Evolutionary conservation across 345 rosid genomes (phyloP), one percentile per base, ranked within the genome.

Genomic region (Isatis tinctoria): DNA sequence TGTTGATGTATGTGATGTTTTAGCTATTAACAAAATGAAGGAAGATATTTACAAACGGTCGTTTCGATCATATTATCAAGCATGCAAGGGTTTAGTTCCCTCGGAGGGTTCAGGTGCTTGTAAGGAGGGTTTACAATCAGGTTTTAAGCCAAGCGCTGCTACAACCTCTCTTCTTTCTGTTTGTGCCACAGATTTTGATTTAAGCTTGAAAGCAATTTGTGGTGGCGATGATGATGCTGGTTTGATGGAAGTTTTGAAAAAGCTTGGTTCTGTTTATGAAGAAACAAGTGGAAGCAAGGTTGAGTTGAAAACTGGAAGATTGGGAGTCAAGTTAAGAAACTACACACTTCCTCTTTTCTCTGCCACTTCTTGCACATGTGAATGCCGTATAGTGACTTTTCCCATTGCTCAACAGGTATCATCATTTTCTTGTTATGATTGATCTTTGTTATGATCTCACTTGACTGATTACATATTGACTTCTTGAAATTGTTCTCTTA

Each of bases 21-120:
- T 80, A 53, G 79, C 84, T 52, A 71, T 85, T 35, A 39, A 64
- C 56, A 86, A 82, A 82, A 72, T 89, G 81, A 74, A 81, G 84
- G 96, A 91, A 69, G 83, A 84, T 44, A 84, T 93, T 41, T 80
- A 89, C 70, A 78, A 49, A 64, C 84, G 78, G 74, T 89, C 94
- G 33, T 93, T 93, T 67, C 88, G 73, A 53, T 85, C 91, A 20
- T 93, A 93, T 81, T 93, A 83, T 60, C 75, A 84, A 80, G 94
- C 97, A 56, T 93, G 97, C 74, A 90, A 87, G 62, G 84, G 86
- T 73, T 77, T 89, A 53, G 76, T 58, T 53, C 85, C 84, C 44
- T 83, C 89, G 18, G 90, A 85, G 78, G 91, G 95, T 74, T 91
- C 97, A 20, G 97, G 96, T 82, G 89, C 92, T 44, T 89, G 83